These are phyloP conservation scores for Silene noctiflora DNA, from an alignment of 179 eudicot species.

Conservation along the genomic window DNA sequence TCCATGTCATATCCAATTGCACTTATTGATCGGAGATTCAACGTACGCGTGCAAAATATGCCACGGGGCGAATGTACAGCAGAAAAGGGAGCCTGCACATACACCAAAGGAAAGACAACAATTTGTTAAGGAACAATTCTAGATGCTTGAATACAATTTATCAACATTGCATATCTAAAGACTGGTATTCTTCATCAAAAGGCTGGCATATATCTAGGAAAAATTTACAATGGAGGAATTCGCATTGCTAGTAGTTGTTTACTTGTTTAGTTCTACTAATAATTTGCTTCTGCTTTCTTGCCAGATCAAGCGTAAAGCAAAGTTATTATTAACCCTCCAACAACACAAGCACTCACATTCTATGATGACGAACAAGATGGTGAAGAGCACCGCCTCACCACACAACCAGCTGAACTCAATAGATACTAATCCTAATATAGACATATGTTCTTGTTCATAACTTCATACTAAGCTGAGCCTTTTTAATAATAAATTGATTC, in stretches of 20 bases:
- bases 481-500: background rate
- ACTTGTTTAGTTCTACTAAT: background rate
- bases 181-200: background rate
- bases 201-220: background rate
- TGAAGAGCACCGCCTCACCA: background rate
- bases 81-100: constrained; percentile 70
- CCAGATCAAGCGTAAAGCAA: background rate
- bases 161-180: background rate
- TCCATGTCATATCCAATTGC: constrained; percentile 99
- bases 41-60: constrained; percentile 88
- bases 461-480: background rate
- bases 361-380: background rate
- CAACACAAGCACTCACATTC: background rate
- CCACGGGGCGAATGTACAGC: constrained; percentile 86
- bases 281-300: background rate
- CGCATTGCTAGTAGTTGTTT: background rate
- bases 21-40: constrained; percentile 89
- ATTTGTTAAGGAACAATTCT: background rate
- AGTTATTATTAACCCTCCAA: background rate
- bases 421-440: background rate
- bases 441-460: background rate
- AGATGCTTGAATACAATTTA: background rate
- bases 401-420: background rate
- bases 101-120: constrained; percentile 7
- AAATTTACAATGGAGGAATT: background rate